phyloP scores from a whole-genome alignment of 345 rosid genomes.

The Eucalyptus rudis region DNA sequence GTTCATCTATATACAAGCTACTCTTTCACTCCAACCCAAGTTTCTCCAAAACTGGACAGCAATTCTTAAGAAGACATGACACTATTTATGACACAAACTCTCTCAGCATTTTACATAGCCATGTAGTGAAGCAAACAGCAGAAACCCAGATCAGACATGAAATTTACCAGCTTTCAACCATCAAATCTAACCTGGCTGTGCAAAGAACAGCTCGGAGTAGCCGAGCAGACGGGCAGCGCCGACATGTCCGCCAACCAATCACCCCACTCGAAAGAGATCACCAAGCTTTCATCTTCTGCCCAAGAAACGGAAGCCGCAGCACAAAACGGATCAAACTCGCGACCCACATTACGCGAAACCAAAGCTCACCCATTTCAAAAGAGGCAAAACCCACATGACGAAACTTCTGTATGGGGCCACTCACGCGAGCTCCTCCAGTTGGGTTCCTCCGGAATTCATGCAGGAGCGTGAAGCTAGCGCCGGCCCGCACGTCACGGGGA shows the following conservation, averaged over 20 bases:
- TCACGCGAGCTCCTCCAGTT: not conserved
- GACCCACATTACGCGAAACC: not conserved
- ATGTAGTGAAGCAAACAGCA: not conserved
- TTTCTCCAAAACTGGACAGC: not conserved
- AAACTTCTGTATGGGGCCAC: not conserved
- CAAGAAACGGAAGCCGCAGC: not conserved
- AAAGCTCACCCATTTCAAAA: not conserved
- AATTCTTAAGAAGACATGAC: not conserved
- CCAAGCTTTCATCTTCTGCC: not conserved
- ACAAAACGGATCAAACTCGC: not conserved
- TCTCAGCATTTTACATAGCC: not conserved
- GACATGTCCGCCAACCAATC: slow-evolving; percentile 3
- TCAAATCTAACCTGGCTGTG: slow-evolving; percentile 56
- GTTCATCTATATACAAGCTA: not conserved
- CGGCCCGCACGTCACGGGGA: not conserved
- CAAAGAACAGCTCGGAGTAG: slow-evolving; percentile 41
- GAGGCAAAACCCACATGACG: not conserved
- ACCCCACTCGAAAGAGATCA: slow-evolving; percentile 1
- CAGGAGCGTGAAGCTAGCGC: not conserved
- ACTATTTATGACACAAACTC: not conserved
- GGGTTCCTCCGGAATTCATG: not conserved
- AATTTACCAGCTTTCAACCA: not conserved
- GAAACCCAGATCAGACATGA: not conserved
- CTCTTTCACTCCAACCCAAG: not conserved
- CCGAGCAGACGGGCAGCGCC: slow-evolving; percentile 76